Evolutionary conservation across 768 basidiomycete genomes (phyloP), one percentile per base, ranked within the genome.

Genomic region (Psilocybe sp.): DNA sequence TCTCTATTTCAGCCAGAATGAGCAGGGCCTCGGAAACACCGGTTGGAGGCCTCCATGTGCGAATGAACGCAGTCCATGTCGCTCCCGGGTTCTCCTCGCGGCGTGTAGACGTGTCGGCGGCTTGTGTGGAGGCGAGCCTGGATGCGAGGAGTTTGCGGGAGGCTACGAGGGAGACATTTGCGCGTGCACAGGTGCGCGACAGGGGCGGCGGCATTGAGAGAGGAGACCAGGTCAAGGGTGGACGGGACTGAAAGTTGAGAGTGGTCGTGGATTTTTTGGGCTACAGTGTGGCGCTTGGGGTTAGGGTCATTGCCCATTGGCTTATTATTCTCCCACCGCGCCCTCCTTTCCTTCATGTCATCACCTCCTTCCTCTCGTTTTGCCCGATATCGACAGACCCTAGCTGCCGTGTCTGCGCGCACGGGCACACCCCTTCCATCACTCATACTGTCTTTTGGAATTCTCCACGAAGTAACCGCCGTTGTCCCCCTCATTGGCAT

Each of bases 401-500:
- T 94, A 31, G 68, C 74, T 14, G 68, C 75, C 1, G 60, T 93
- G 10, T 84, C 92, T 14, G 67, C 74, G 5, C 79, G 84, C 34
- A 91, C 91, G 14, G 81, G 87, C 14, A 75, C 88, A 1, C 89
- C 90, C 12, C 62, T 95, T 0, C 76, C 91, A 1, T 92, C 91
- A 10, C 78, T 97, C 54, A 55, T 80, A 8, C 55, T 89, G 37
- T 91, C 92, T 0, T 96, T 97, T 56, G 83, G 80, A 5, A 69
- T 94, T 46, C 73, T 97, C 2, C 94, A 97, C 61, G 93, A 97
- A 62, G 55, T 91, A 10, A 93, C 92, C 0, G 92, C 93, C 0
- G 61, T 94, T 44, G 73, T 82, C 0, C 91, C 93, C 2, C 75
- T 94, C 23, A 77, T 86, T 4, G 79, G 82, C 33, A 63, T 89